Evolutionary conservation across 805 yeast genomes (phyloP).

Genomic region (Candida nonsorbophila): DNA sequence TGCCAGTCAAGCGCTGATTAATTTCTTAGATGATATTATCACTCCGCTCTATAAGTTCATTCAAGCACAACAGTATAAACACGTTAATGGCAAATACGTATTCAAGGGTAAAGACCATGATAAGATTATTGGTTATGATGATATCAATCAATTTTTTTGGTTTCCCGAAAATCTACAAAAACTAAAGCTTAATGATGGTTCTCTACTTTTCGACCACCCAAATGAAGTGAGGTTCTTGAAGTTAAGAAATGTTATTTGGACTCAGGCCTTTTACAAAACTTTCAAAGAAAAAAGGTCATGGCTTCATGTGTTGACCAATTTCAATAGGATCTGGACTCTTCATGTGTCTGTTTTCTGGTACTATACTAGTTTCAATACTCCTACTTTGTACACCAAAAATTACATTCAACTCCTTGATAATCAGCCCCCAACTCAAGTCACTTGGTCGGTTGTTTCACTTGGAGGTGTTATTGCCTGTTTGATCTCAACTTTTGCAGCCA

Average conservation of each 20-base stretch:
- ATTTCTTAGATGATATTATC: conserved; percentile 35
- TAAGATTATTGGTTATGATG: conserved; percentile 54
- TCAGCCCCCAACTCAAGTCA: conserved; percentile 41
- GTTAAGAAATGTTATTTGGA: conserved; percentile 35
- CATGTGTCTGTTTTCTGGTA: conserved; percentile 50
- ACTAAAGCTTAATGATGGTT: conserved; percentile 28
- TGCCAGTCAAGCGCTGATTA: conserved; percentile 5
- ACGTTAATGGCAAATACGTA: conserved; percentile 45
- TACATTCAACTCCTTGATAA: conserved; percentile 37
- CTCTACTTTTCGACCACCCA: conserved; percentile 20
- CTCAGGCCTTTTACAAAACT: conserved; percentile 37
- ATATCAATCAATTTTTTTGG: conserved; percentile 51
- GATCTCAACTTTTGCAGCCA: conserved; percentile 18
- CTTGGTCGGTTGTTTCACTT: conserved; percentile 38
- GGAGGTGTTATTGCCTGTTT: conserved; percentile 41
- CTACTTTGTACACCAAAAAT: conserved; percentile 41
- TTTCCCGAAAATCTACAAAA: conserved; percentile 28
- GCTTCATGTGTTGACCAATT: conserved; percentile 46
- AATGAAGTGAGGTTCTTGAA: conserved; percentile 23
- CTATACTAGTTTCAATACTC: conserved; percentile 46
- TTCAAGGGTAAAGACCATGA: conserved; percentile 68
- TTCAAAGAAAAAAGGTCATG: conserved; percentile 45
- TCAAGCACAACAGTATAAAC: conserved; percentile 62
- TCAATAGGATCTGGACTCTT: conserved; percentile 50
- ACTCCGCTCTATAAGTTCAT: conserved; percentile 53